phyloP scores from a whole-genome alignment of 371 early-diverging fungal species.

The Apophysomyces sp. region DNA sequence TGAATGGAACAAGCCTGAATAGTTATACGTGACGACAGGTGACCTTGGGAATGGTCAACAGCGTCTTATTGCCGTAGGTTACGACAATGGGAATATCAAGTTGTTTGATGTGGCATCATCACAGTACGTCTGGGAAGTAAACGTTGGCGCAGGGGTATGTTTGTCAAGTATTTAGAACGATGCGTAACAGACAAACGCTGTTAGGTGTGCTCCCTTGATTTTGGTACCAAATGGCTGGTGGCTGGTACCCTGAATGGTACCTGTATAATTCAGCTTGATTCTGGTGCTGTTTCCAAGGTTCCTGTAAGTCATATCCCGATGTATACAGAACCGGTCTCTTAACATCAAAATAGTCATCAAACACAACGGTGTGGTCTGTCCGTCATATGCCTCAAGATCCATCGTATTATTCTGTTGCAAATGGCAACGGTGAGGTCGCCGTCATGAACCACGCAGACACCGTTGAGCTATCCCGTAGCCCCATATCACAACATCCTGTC shows the following conservation, averaged over 20 bases:
- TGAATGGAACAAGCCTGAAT: not conserved
- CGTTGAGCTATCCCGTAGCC: not conserved
- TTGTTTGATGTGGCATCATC: conserved; percentile 67
- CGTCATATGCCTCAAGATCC: conserved; percentile 71
- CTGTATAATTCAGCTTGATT: conserved; percentile 23
- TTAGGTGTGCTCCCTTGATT: conserved; percentile 64
- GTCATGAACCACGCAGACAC: conserved; percentile 33
- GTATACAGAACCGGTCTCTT: too few species aligned
- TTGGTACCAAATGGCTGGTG: conserved; percentile 47
- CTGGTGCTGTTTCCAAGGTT: conserved; percentile 5
- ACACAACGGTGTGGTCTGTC: conserved; percentile 75
- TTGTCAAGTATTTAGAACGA: conserved; percentile 9
- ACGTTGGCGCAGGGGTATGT: conserved; percentile 70
- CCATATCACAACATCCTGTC: conserved; percentile 40
- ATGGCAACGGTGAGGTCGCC: conserved; percentile 64
- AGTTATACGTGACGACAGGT: not conserved
- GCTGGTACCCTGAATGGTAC: conserved; percentile 56
- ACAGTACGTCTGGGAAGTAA: conserved; percentile 69
- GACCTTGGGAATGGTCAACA: conserved; percentile 5
- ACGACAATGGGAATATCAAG: conserved; percentile 80
- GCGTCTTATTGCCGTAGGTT: conserved; percentile 62
- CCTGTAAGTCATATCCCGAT: too few species aligned
- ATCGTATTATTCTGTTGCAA: conserved; percentile 60
- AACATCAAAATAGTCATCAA: conserved; percentile 45
- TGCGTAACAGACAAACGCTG: not conserved